A percentile compares a stretch with the other conserved stretches of the same genome.
Evolutionary conservation across 139 green algal species (phyloP).

Genomic region (Haematococcus sp.): DNA sequence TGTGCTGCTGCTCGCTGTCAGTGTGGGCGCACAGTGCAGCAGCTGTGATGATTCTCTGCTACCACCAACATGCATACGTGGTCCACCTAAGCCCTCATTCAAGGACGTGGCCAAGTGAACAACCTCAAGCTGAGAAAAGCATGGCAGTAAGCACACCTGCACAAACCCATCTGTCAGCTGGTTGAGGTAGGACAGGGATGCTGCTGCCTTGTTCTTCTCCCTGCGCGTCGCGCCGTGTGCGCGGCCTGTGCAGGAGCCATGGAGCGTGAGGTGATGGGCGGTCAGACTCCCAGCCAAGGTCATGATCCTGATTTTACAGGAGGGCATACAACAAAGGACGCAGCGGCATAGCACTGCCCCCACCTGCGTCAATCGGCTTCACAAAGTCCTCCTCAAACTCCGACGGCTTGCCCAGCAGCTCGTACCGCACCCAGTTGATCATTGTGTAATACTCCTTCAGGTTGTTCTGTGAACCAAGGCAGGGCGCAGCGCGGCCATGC

Average conservation of each 20-base stretch:
- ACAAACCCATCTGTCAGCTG: not conserved
- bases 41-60: no score
- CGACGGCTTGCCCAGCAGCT: slow-evolving; percentile 5
- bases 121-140: no score
- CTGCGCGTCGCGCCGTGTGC: not conserved
- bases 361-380: not conserved
- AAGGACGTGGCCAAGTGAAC: no score
- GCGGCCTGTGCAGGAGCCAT: not conserved
- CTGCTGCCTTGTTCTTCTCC: not conserved
- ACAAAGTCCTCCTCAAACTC: slow-evolving; percentile 8
- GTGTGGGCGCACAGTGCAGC: no score
- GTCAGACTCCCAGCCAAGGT: no score
- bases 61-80: no score
- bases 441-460: slow-evolving; percentile 11
- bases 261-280: no score
- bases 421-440: slow-evolving; percentile 8
- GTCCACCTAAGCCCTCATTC: no score
- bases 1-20: no score
- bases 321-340: not conserved
- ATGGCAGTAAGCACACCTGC: not conserved
- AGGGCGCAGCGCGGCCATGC: no score
- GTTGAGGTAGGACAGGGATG: not conserved
- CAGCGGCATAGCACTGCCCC: not conserved
- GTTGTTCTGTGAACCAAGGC: slow-evolving; percentile 6
- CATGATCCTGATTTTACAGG: not conserved